These are phyloP conservation scores for Hypoxylon lenormandii DNA, from an alignment of 495 filamentous ascomycete genomes.

Conservation along the genomic window DNA sequence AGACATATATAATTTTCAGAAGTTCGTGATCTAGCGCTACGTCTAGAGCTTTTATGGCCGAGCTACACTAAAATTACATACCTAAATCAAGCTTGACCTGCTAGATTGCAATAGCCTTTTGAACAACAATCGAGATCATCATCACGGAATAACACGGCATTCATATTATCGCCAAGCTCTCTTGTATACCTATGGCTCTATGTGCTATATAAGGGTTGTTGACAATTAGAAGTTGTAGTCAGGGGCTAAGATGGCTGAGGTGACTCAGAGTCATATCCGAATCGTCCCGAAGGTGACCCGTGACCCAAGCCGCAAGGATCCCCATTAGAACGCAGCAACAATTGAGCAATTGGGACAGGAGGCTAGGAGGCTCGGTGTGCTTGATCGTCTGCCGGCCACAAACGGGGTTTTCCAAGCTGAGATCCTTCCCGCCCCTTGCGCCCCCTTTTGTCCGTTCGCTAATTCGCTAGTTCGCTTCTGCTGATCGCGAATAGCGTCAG, in stretches of 20 bases:
- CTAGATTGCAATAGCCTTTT: background rate
- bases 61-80: background rate
- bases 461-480: constrained; percentile 7
- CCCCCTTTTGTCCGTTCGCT: background rate
- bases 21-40: too few relatives aligned
- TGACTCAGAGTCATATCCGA: constrained; percentile 35
- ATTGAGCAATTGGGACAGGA: background rate
- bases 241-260: background rate
- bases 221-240: background rate
- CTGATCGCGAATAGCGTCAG: background rate
- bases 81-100: background rate
- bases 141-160: constrained; percentile 8
- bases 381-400: constrained; percentile 5
- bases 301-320: constrained; percentile 22
- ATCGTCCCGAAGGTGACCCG: constrained; percentile 16
- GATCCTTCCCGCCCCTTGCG: background rate
- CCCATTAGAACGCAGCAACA: background rate
- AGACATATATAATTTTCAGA: too few relatives aligned
- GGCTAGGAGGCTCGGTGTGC: background rate
- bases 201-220: background rate
- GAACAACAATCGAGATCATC: background rate
- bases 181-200: constrained; percentile 16
- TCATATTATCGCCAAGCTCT: background rate
- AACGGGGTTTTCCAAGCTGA: constrained; percentile 1
- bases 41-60: too few relatives aligned